A percentile compares a stretch with the other conserved stretches of the same genome.
phyloP scores from a whole-genome alignment of 108 stramenopile genomes.

The Ochromonas danica region DNA sequence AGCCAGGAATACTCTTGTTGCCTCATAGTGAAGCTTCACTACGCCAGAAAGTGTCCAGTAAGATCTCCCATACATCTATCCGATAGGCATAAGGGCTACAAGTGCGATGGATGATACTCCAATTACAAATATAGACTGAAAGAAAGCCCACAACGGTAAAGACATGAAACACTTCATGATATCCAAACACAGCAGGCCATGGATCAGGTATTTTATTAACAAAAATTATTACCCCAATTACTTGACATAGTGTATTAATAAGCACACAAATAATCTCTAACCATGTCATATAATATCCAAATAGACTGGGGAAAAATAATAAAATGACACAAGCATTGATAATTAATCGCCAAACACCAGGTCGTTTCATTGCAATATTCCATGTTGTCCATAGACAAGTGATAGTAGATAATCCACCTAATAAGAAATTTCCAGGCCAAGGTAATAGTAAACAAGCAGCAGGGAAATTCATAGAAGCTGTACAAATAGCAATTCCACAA shows the following conservation, averaged over 20 bases:
- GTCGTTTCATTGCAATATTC: slow-evolving; percentile 6
- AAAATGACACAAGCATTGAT: slow-evolving; percentile 7
- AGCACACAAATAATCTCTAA: neutral
- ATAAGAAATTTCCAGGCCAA: neutral
- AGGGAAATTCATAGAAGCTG: slow-evolving; percentile 9
- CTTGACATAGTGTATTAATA: neutral
- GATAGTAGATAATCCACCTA: slow-evolving; percentile 1
- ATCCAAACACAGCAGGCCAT: slow-evolving; percentile 26
- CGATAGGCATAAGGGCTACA: neutral
- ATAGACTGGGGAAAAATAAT: neutral
- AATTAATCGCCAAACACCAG: slow-evolving; percentile 12
- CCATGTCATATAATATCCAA: neutral
- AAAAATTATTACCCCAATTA: slow-evolving; percentile 1
- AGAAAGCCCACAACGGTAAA: neutral
- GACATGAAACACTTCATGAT: slow-evolving; percentile 35
- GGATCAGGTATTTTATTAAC: slow-evolving; percentile 6
- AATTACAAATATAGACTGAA: neutral
- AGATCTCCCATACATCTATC: neutral
- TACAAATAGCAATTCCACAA: slow-evolving; percentile 33
- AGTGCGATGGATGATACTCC: slow-evolving; percentile 13
- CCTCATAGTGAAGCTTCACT: too few species aligned
- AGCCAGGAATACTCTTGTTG: too few species aligned
- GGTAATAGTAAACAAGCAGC: slow-evolving; percentile 7
- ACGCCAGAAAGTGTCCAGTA: too few species aligned
- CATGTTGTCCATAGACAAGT: neutral